A percentile compares a stretch with the other conserved stretches of the same genome.
These are phyloP conservation scores for Boechera retrofracta DNA, from an alignment of 345 rosid species.

Conservation along the genomic window DNA sequence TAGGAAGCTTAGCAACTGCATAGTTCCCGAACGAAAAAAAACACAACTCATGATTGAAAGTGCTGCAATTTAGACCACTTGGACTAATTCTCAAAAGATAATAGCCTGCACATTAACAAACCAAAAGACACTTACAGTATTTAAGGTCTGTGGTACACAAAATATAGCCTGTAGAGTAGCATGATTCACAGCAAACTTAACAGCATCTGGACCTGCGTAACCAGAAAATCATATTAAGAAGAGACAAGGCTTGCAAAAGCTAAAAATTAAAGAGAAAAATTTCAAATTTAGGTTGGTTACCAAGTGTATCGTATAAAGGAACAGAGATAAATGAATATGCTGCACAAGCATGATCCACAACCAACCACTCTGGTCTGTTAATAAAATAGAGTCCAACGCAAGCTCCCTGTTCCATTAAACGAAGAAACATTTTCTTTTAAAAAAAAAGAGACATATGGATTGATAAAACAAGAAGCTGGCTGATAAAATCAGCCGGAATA, in stretches of 20 bases:
- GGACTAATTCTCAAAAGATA: not conserved
- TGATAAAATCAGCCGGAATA: not conserved
- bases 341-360: slow-evolving; percentile 93
- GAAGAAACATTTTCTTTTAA: slow-evolving; percentile 17
- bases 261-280: not conserved
- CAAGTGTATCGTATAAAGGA: slow-evolving; percentile 95
- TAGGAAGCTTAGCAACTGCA: slow-evolving; percentile 79
- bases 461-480: not conserved
- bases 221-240: slow-evolving; percentile 30
- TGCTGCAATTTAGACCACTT: not conserved
- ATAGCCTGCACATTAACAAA: slow-evolving; percentile 15
- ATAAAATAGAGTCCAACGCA: slow-evolving; percentile 73
- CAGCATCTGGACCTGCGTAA: slow-evolving; percentile 85
- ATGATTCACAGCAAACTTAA: slow-evolving; percentile 75
- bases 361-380: slow-evolving; percentile 91
- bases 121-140: slow-evolving; percentile 59
- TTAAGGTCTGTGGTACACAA: slow-evolving; percentile 80
- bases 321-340: slow-evolving; percentile 90
- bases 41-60: slow-evolving; percentile 8
- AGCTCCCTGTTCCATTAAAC: slow-evolving; percentile 64
- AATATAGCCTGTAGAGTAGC: slow-evolving; percentile 78
- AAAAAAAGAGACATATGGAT: not conserved
- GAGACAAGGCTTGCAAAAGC: not conserved
- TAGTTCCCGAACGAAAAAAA: not conserved
- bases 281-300: slow-evolving; percentile 46